Percentiles rank a stretch among this genome's conserved stretches.
Conservation (phyloP, 805 yeast species). For the Saccharomycodes ludwigii region DNA sequence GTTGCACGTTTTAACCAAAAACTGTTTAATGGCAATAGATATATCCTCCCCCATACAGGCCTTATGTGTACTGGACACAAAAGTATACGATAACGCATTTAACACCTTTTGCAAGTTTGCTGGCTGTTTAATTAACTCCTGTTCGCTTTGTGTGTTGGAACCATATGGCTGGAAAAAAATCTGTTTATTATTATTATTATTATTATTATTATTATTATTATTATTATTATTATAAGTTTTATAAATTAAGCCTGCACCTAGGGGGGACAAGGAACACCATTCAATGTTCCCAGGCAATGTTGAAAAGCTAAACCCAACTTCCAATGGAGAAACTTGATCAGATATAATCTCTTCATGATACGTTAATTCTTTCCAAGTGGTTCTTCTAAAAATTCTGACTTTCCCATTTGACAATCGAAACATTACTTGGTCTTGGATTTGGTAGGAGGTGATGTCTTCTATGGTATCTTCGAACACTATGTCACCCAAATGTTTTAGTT, state of each 20-base stretch:
- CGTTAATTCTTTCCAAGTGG: slow-evolving; percentile 6
- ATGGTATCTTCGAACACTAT: slow-evolving; percentile 4
- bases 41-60: slow-evolving; percentile 24
- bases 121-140: too few relatives aligned
- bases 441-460: slow-evolving; percentile 3
- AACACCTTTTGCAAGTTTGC: too few relatives aligned
- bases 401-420: slow-evolving; percentile 8
- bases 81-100: slow-evolving; percentile 23
- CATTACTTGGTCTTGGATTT: slow-evolving; percentile 9
- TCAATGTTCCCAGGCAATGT: slow-evolving; percentile 1
- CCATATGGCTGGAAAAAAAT: too few relatives aligned
- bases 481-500: slow-evolving; percentile 5
- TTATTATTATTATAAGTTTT: neutral
- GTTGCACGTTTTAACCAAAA: too few relatives aligned
- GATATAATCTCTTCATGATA: slow-evolving; percentile 2
- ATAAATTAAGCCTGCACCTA: slow-evolving; percentile 4
- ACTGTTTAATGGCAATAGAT: slow-evolving; percentile 21
- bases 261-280: slow-evolving; percentile 5
- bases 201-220: too few relatives aligned
- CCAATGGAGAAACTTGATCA: slow-evolving; percentile 4
- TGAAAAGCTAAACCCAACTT: slow-evolving; percentile 4
- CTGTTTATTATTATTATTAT: too few relatives aligned
- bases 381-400: slow-evolving; percentile 6
- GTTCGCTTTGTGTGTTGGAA: too few relatives aligned
- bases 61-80: slow-evolving; percentile 23